These are phyloP conservation scores for Blastobotrys terrestris DNA, from an alignment of 805 yeast genomes.

Conservation along the genomic window DNA sequence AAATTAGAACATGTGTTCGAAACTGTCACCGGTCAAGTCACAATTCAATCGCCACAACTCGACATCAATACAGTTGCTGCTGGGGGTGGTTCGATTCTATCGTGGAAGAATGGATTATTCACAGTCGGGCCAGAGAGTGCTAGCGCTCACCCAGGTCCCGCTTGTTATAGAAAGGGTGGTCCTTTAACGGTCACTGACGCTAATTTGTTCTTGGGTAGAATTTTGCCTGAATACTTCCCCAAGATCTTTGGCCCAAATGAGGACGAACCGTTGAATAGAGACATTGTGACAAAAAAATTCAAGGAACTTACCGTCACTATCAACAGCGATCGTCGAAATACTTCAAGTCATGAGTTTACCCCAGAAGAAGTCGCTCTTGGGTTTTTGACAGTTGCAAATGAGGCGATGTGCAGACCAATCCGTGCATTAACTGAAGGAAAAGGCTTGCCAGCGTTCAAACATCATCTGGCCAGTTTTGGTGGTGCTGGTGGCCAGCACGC, in stretches of 20 bases:
- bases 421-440: constrained; percentile 79
- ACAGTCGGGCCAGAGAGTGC: constrained; percentile 86
- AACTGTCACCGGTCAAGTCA: constrained; percentile 75
- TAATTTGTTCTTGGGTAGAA: constrained; percentile 62
- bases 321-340: constrained; percentile 42
- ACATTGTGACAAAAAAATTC: constrained; percentile 46
- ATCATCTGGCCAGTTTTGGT: constrained; percentile 76
- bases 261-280: constrained; percentile 58
- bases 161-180: constrained; percentile 82
- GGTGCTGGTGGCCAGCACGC: constrained; percentile 96
- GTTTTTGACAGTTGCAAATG: constrained; percentile 76
- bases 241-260: constrained; percentile 79
- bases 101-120: constrained; percentile 66
- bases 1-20: constrained; percentile 73
- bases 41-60: constrained; percentile 77
- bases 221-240: constrained; percentile 71
- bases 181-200: constrained; percentile 85
- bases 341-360: constrained; percentile 34
- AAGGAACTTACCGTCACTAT: constrained; percentile 48
- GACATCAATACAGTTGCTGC: constrained; percentile 82
- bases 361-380: constrained; percentile 74
- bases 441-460: constrained; percentile 61
- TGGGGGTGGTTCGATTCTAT: constrained; percentile 70
- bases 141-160: constrained; percentile 85
- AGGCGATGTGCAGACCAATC: constrained; percentile 86